Percentiles rank a stretch among this genome's conserved stretches.
Evolutionary conservation across 352 stramenopile species (phyloP).

Genomic region (Blastocystis sp.): DNA sequence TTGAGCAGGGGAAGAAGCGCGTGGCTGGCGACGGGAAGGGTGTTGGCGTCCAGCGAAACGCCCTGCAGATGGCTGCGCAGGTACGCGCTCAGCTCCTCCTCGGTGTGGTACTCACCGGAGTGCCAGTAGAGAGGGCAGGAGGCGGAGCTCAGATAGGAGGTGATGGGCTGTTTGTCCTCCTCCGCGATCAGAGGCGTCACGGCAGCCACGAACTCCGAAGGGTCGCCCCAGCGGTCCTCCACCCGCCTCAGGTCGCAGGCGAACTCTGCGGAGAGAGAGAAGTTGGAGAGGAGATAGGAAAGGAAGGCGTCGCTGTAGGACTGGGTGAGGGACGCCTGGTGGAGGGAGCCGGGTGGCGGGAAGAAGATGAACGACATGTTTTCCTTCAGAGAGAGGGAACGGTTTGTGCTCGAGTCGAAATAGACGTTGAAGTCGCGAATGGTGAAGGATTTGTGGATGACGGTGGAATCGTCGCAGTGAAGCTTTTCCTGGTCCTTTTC

Average conservation of each 20-base stretch:
- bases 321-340: not conserved
- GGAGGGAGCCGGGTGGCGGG: too few species aligned
- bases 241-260: not conserved
- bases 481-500: not conserved
- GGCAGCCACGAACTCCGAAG: not conserved
- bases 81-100: not conserved
- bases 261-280: not conserved
- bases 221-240: conserved; percentile 11
- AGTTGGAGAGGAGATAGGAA: not conserved
- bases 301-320: not conserved
- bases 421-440: not conserved
- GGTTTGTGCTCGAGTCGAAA: not conserved
- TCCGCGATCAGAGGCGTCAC: not conserved
- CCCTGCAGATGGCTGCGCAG: not conserved
- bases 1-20: not conserved
- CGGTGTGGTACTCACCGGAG: not conserved
- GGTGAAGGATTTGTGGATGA: conserved; percentile 10
- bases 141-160: not conserved
- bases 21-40: not conserved
- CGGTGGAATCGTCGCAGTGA: not conserved
- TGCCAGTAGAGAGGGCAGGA: not conserved
- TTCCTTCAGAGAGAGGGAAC: not conserved
- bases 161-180: not conserved
- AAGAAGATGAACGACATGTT: not conserved
- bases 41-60: not conserved